Evolutionary conservation across 2,329 filamentous ascomycete genomes (phyloP), one percentile per base, ranked within the genome.

Genomic region (Fusarium sp.): DNA sequence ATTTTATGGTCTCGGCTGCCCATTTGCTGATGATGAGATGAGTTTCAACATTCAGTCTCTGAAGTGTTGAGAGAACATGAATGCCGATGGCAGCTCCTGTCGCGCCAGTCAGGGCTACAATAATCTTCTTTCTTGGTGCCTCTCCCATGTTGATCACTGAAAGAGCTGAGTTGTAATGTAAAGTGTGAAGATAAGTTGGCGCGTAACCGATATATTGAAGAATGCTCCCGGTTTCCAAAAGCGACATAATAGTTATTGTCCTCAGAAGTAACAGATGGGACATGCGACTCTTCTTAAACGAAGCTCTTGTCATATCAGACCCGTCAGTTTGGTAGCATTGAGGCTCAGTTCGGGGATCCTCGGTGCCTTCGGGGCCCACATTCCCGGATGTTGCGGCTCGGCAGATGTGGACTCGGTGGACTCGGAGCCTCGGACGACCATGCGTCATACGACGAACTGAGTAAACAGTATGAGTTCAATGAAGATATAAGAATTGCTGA

Each of bases 81-180:
- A 87, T 84, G 3, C 81, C 86, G 12, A 84, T 79, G 5, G 82
- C 75, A 4, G 85, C 80, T 7, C 86, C 86, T 1, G 86, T 88
- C 2, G 86, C 86, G 7, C 86, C 86, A 4, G 87, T 88, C 48
- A 88, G 84, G 26, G 81, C 87, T 12, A 88, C 81, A 4, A 88
- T 81, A 56, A 87, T 86, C 14, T 80, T 75, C 8, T 65, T 64
- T 56, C 60, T 66, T 26, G 38, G 18, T 20, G 22, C 22, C 17
- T 66, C 49, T 57, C 31, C 48, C 59, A 64, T 66, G 3, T 42
- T 65, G 28, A 17, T 7, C n/a, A 14, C 6, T 60, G 33, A 45
- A 24, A 38, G 8, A 20, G 5, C n/a, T 12, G 24, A 36, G 8
- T 44, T 20, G 28, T 2, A 26, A 13, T 10, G 20, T n/a, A 22